Evolutionary conservation across 192 early-diverging fungal species (phyloP).

Genomic region (Backusella mclennaniae): DNA sequence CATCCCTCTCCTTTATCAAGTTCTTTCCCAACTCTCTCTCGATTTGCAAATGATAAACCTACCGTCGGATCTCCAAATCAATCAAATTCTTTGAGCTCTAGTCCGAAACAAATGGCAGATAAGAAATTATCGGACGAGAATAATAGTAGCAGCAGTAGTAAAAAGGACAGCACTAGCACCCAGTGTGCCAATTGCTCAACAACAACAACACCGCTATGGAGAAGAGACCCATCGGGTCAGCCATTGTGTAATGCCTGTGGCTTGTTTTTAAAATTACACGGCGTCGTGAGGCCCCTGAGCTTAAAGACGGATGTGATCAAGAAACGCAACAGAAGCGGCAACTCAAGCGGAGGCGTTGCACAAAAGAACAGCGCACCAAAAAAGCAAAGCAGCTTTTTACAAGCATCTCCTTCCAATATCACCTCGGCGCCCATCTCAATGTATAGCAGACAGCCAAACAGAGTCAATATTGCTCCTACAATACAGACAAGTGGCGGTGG

Average conservation of each 20-base stretch:
- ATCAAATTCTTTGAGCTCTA: background rate
- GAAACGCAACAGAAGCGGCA: conserved; percentile 70
- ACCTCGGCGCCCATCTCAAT: background rate
- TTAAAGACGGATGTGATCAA: conserved; percentile 84
- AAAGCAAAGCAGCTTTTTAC: background rate
- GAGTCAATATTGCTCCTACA: background rate
- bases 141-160: background rate
- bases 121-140: background rate
- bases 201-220: conserved; percentile 86
- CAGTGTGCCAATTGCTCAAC: conserved; percentile 82
- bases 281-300: conserved; percentile 70
- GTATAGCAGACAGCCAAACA: background rate
- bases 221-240: conserved; percentile 74
- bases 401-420: background rate
- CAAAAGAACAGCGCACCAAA: background rate
- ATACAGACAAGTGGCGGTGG: conserved; percentile 1
- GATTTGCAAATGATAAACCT: background rate
- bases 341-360: background rate
- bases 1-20: background rate
- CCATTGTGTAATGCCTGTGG: conserved; percentile 95
- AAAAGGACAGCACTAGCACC: conserved; percentile 2
- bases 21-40: background rate
- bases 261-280: conserved; percentile 89
- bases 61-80: conserved; percentile 4
- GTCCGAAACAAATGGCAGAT: background rate